Evolutionary conservation across 2,329 filamentous ascomycete genomes (phyloP), one percentile per base, ranked within the genome.

Genomic region (Fusarium brachygibbosum): DNA sequence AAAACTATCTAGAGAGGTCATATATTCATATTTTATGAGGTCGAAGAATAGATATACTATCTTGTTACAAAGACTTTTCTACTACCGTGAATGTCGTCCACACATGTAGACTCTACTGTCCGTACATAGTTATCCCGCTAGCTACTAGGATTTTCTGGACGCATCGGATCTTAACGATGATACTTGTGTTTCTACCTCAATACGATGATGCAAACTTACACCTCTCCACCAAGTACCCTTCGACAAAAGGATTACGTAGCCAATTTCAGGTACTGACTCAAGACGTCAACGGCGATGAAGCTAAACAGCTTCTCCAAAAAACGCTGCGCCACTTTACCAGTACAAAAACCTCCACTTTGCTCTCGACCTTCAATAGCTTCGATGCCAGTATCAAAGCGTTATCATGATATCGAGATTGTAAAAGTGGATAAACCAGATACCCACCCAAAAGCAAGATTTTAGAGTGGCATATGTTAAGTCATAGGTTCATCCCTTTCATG

Each of bases 21-120:
- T 14, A 44, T 11, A 52, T 54, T 65, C 42, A 25, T 41, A 17
- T 3, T 48, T 48, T 34, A 34, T 9, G 16, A 52, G 35, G 25
- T 42, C 25, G 60, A 48, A 48, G 21, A 52, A 65, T 34, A 59
- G 11, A 65, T 52, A 28, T 48, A 52, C 11, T 19, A 35, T 58
- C 42, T 9, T 44, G 6, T 56, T 25, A 32, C 6, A 50, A 14
- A 25, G 2, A 25, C 1, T 17, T 1, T 5, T 25, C 14, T 12
- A 1, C 12, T 42, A 10, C 9, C 6, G 38, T 41, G 38, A 23
- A 25, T 25, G 6, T 6, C 23, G 23, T n/a, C n/a, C n/a, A 29
- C 29, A 29, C 3, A 6, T 29, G 29, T 10, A 29, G 29, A 29
- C 3, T 6, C 6, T 6, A 25, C 23, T 25, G 4, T 25, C 23